Evolutionary conservation across 441 rosid species (phyloP).

Genomic region (Adansonia gregorii): DNA sequence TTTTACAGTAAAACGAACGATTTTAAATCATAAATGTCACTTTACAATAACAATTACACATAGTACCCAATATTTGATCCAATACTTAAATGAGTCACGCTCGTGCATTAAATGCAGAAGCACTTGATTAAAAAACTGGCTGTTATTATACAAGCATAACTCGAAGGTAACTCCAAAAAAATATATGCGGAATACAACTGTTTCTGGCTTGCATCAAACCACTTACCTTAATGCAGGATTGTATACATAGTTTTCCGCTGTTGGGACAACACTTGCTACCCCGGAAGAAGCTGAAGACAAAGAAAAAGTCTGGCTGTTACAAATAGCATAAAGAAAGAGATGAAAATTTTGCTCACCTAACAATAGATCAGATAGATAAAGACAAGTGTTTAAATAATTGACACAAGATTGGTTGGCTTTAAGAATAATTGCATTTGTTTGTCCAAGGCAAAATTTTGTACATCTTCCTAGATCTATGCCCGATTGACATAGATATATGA

Average conservation of each 20-base stretch:
- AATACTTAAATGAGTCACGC: no score
- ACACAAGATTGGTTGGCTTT: not conserved
- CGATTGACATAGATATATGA: not conserved
- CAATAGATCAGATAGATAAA: not conserved
- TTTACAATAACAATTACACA: not conserved
- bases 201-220: not conserved
- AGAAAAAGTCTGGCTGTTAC: not conserved
- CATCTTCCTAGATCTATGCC: not conserved
- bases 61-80: no score
- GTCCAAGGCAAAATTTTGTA: not conserved
- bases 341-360: not conserved
- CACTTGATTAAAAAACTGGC: not conserved
- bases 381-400: not conserved
- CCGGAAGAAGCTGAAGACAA: not conserved
- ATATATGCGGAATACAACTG: not conserved
- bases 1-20: not conserved
- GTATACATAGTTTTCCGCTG: not conserved
- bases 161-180: not conserved
- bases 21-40: not conserved
- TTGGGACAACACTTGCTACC: not conserved
- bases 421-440: not conserved
- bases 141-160: not conserved
- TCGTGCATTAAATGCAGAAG: not conserved
- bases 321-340: not conserved
- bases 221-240: not conserved